Conservation (phyloP, 2,329 filamentous ascomycete genomes). For the Neonectria coccinea region DNA sequence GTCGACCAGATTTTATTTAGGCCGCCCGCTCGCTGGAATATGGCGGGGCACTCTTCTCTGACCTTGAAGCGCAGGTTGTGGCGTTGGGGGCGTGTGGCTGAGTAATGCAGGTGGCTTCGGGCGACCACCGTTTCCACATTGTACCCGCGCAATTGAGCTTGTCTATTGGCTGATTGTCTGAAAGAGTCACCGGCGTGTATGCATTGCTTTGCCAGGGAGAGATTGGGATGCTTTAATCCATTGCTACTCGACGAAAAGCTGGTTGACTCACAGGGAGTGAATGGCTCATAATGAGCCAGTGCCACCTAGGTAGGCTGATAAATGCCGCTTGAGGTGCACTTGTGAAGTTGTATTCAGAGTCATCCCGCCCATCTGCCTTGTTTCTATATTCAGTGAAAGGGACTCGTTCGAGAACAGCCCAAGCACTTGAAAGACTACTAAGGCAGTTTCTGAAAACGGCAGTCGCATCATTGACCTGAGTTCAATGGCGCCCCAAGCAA, state of each 20-base stretch:
- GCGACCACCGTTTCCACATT: background rate
- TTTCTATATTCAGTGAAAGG: background rate
- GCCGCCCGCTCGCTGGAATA: constrained; percentile 19
- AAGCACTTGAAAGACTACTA: no score
- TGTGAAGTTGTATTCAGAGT: background rate
- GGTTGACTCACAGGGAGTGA: background rate
- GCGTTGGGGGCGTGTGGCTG: constrained; percentile 2
- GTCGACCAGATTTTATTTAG: constrained; percentile 45
- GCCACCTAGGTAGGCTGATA: no score
- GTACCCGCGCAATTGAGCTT: background rate
- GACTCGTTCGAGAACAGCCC: no score
- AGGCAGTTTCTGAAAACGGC: no score
- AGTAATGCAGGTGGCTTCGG: background rate
- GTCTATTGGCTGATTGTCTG: background rate
- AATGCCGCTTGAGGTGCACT: background rate
- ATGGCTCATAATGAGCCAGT: background rate
- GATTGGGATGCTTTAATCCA: background rate
- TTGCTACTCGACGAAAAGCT: background rate
- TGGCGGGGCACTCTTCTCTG: constrained; percentile 41
- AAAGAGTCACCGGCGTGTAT: constrained; percentile 8
- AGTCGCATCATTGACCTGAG: background rate
- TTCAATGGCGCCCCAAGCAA: background rate
- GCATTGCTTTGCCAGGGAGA: background rate
- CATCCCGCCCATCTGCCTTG: background rate
- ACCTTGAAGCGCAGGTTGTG: constrained; percentile 4